Percentiles rank a stretch among this genome's conserved stretches.
Evolutionary conservation across 2,329 filamentous ascomycete species (phyloP).

Genomic region (Cordyceps fumosorosea): DNA sequence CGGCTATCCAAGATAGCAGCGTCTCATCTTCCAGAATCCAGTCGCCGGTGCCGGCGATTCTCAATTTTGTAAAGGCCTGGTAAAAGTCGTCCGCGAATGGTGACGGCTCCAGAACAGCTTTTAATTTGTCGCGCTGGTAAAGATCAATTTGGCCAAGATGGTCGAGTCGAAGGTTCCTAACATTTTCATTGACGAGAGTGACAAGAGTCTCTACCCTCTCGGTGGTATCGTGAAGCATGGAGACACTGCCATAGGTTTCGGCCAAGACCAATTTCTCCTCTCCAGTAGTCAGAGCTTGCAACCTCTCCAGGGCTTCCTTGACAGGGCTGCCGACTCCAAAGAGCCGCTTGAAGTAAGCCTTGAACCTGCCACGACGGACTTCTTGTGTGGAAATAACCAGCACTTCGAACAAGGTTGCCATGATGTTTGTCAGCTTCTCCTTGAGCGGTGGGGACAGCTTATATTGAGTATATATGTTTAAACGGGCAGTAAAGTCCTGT

Average conservation of each 20-base stretch:
- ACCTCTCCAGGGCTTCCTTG: slow-evolving; percentile 31
- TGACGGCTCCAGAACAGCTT: slow-evolving; percentile 34
- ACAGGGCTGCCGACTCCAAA: slow-evolving; percentile 35
- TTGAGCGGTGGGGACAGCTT: slow-evolving; percentile 31
- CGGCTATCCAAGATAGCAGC: slow-evolving; percentile 32
- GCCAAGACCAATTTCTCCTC: slow-evolving; percentile 38
- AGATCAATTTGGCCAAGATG: slow-evolving; percentile 27
- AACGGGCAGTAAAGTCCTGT: slow-evolving; percentile 35
- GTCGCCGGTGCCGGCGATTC: slow-evolving; percentile 36
- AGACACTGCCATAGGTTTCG: slow-evolving; percentile 34
- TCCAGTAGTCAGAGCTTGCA: slow-evolving; percentile 34
- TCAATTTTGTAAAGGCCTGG: slow-evolving; percentile 32
- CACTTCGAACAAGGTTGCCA: slow-evolving; percentile 38
- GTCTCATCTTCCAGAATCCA: slow-evolving; percentile 37
- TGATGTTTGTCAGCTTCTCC: slow-evolving; percentile 34
- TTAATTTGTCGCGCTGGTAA: slow-evolving; percentile 31
- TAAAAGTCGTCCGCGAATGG: slow-evolving; percentile 37
- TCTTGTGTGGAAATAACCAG: slow-evolving; percentile 37
- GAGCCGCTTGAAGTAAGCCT: slow-evolving; percentile 34
- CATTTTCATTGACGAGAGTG: slow-evolving; percentile 28
- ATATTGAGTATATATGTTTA: slow-evolving; percentile 35
- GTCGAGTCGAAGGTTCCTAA: slow-evolving; percentile 28
- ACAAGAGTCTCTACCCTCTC: slow-evolving; percentile 30
- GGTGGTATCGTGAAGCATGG: slow-evolving; percentile 28
- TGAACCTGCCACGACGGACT: slow-evolving; percentile 34